A percentile compares a stretch with the other conserved stretches of the same genome.
Evolutionary conservation across 2,329 filamentous ascomycete genomes (phyloP).

Genomic region (Epichloe gansuensis): DNA sequence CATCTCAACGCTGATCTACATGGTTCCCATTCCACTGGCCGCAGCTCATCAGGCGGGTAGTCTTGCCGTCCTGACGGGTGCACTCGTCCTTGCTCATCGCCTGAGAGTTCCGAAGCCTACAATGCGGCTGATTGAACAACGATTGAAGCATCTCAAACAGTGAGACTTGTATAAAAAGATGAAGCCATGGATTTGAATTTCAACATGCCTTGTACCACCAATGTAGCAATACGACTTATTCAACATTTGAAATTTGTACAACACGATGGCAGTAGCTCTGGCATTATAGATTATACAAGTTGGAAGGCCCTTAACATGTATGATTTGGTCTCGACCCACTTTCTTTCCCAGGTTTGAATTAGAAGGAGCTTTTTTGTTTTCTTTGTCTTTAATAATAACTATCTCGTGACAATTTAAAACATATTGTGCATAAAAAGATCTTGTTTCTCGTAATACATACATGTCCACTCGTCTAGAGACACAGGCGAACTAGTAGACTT

Average conservation of each 20-base stretch:
- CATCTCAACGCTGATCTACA: slow-evolving; percentile 83
- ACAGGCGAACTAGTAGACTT: neutral
- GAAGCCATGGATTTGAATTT: neutral
- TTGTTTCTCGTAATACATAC: slow-evolving; percentile 1
- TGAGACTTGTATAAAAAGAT: neutral
- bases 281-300: neutral
- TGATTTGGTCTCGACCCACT: too few relatives aligned
- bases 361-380: neutral
- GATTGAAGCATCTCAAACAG: slow-evolving; percentile 22
- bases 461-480: neutral
- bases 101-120: slow-evolving; percentile 60
- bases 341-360: too few relatives aligned
- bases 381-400: neutral
- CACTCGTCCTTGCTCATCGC: slow-evolving; percentile 65
- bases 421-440: slow-evolving; percentile 1
- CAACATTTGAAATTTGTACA: neutral
- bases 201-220: too few relatives aligned
- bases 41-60: slow-evolving; percentile 88
- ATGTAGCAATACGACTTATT: neutral
- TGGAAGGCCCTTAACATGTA: too few relatives aligned
- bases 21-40: slow-evolving; percentile 79
- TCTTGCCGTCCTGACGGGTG: slow-evolving; percentile 70
- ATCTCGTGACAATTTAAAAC: neutral
- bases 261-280: neutral
- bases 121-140: slow-evolving; percentile 44